Evolutionary conservation across 2,329 filamentous ascomycete genomes (phyloP).

Genomic region (Pseudopithomyces maydicus): DNA sequence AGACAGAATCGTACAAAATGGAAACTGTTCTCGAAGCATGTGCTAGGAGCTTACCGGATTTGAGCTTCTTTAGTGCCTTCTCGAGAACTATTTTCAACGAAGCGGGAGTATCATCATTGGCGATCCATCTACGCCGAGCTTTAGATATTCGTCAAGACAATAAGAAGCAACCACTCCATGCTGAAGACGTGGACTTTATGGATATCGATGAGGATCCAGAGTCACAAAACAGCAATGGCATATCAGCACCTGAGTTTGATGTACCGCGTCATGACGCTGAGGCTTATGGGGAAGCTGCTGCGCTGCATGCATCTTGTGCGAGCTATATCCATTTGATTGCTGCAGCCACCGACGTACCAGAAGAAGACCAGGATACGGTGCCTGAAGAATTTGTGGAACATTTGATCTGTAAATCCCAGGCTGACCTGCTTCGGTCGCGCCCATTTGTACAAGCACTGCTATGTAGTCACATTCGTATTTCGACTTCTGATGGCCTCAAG

Average conservation of each 20-base stretch:
- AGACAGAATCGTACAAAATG: constrained; percentile 50
- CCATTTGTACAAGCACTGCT: constrained; percentile 35
- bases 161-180: constrained; percentile 37
- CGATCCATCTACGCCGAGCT: constrained; percentile 36
- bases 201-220: constrained; percentile 70
- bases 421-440: constrained; percentile 37
- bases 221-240: constrained; percentile 60
- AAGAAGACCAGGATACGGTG: constrained; percentile 19
- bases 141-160: constrained; percentile 32
- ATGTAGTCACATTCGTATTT: constrained; percentile 25
- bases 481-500: constrained; percentile 28
- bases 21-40: constrained; percentile 49
- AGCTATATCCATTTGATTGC: constrained; percentile 37
- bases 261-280: constrained; percentile 54
- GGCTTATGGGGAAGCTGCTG: constrained; percentile 30
- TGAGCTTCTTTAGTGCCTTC: constrained; percentile 22
- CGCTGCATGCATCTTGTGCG: constrained; percentile 36
- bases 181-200: constrained; percentile 60
- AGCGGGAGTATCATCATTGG: constrained; percentile 40
- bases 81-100: constrained; percentile 23
- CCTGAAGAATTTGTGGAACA: constrained; percentile 34
- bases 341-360: constrained; percentile 15
- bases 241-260: constrained; percentile 38
- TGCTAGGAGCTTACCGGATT: constrained; percentile 36
- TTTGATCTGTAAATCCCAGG: constrained; percentile 30